phyloP scores from a whole-genome alignment of 2,329 filamentous ascomycete species.

The Conoideocrella luteorostrata region DNA sequence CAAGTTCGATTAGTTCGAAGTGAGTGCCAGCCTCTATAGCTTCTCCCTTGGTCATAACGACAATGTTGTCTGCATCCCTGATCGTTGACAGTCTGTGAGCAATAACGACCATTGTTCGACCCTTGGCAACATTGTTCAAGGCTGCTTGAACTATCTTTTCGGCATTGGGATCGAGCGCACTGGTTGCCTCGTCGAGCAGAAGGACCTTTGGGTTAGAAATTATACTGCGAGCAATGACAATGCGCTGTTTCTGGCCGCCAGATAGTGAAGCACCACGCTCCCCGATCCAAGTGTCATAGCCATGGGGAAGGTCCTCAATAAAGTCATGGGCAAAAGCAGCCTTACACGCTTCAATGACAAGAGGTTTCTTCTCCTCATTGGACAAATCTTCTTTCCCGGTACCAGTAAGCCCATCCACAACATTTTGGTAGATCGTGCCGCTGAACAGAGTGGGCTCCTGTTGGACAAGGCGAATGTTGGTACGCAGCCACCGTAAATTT shows the following conservation, averaged over 20 bases:
- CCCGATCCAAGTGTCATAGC: conserved; percentile 57
- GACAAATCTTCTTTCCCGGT: conserved; percentile 17
- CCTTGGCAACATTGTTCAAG: conserved; percentile 45
- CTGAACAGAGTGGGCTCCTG: conserved; percentile 50
- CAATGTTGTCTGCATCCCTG: conserved; percentile 56
- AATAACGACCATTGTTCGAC: conserved; percentile 59
- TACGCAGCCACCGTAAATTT: conserved; percentile 46
- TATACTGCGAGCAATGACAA: conserved; percentile 61
- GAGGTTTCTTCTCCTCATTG: conserved; percentile 32
- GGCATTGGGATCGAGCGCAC: conserved; percentile 42
- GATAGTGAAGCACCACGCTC: conserved; percentile 59
- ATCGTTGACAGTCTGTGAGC: conserved; percentile 56
- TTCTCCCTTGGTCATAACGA: conserved; percentile 54
- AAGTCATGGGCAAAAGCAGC: conserved; percentile 49
- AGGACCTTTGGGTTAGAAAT: conserved; percentile 57
- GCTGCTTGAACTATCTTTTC: conserved; percentile 49
- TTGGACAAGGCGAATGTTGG: conserved; percentile 45
- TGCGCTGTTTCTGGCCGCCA: conserved; percentile 60
- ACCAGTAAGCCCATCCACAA: conserved; percentile 38
- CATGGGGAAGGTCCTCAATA: conserved; percentile 42
- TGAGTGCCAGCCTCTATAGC: conserved; percentile 59
- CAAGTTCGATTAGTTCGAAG: conserved; percentile 42
- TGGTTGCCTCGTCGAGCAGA: conserved; percentile 64
- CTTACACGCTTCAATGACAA: conserved; percentile 41
- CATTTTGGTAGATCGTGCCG: conserved; percentile 46